Base-by-base conservation (phyloP, 208 protist species). In the Trichomonas vaginalis region DNA sequence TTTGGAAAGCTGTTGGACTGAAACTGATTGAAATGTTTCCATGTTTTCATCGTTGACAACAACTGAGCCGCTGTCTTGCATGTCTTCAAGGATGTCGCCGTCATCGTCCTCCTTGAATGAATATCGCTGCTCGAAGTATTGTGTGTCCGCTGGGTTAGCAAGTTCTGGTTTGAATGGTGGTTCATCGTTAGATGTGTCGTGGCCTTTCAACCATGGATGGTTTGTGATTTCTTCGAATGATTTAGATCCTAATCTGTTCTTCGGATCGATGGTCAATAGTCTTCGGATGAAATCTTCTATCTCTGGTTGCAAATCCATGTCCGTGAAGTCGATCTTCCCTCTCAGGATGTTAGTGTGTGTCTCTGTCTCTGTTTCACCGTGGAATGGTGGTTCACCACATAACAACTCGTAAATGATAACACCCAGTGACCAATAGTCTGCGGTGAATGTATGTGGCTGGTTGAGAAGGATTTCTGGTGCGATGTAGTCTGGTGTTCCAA, bases 401-500 rank as follows among this genome's bases (percentile, higher is more conserved):
- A 92, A 51, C 3, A 92, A n/a, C n/a, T 92, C 86, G 37, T 92
- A 92, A 51, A 51, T 47, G 17, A 51, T 56, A 4, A 92, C 86
- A 6, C 86, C 86, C 1, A 92, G 27, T 0, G 45, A 51, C 86
- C 86, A 92, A 48, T n/a, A 42, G 56, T 92, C 86, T 6, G 46
- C 86, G 23, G 45, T 45, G 45, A 92, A 92, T 12, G n/a, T 56
- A 51, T 92, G 86, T 39, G 40, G 86, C 45, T 40, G 42, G 37
- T 92, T 92, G 0, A 92, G 6, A 0, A 92, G 21, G 0, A 92
- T 92, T 51, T 92, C 86, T 48, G 86, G 86, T 17, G 86, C 86
- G 27, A 92, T 92, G 39, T 92, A 92, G 37, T 92, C 86, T 8
- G 86, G 86, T 56, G 86, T 92, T 35, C 86, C 86, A 51, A 92